Evolutionary conservation across 345 rosid species (phyloP), one percentile per base, ranked within the genome.

Genomic region (Aquilaria sinensis): DNA sequence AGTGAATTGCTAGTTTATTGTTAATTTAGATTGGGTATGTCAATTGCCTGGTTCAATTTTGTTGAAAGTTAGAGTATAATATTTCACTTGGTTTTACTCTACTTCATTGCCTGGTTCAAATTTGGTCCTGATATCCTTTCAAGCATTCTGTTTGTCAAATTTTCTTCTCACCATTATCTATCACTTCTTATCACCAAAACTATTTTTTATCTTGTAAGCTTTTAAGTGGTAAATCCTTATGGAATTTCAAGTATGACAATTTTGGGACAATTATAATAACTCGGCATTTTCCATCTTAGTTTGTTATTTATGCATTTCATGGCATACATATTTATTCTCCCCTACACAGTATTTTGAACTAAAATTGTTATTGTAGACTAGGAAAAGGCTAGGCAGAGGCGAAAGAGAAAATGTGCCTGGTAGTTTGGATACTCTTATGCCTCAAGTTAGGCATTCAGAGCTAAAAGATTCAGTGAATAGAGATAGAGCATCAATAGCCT

Each of bases 401-500:
- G 88, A 80, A 48, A 72, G 87, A 60, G 88, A 72, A 66, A 75
- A 81, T 67, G 61, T 58, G 69, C 77, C 68, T 53, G 74, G 89
- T 61, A 74, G 69, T 70, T 69, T 77, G 53, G 95, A 86, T 66
- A 78, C 87, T 55, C 81, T 79, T 9, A 58, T 67, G 61, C 72
- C 83, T 69, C 88, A 81, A 71, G 73, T 70, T 70, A 78, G 82
- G 74, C 79, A 79, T 68, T 79, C 86, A 56, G 94, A 85, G 67
- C 53, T 66, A 60, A 78, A 69, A 59, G 84, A 83, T 70, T 71
- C 86, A 6, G 96, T 72, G 72, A 82, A 78, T 72, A 90, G 82
- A 61, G 97, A 87, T 55, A 91, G 84, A 65, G 84, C 82, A 61
- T 81, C 99, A 23, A 79, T 91, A 64, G 97, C 94, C 23, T 23